Conservation (phyloP, 495 filamentous ascomycete species). For the Letharia columbiana region DNA sequence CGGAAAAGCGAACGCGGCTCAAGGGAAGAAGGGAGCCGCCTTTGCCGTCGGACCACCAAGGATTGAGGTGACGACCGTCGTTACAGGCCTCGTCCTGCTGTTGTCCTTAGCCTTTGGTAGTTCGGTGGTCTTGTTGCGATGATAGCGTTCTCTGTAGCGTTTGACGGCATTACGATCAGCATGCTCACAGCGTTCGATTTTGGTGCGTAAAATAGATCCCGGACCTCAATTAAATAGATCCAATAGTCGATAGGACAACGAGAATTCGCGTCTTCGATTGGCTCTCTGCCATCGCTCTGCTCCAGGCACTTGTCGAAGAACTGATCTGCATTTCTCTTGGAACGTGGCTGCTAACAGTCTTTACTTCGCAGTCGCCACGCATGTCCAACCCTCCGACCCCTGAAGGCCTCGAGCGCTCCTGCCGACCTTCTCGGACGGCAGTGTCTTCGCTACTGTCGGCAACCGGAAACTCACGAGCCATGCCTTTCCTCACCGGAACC, state of each 20-base stretch:
- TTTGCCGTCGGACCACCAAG: conserved; percentile 7
- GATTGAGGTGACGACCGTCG: conserved; percentile 6
- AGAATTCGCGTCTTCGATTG: too few relatives aligned
- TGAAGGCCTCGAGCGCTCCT: not conserved
- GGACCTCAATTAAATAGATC: not conserved
- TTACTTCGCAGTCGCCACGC: not conserved
- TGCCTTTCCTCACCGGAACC: too few relatives aligned
- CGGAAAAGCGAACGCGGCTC: not conserved
- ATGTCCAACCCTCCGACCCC: not conserved
- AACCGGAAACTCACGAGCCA: too few relatives aligned
- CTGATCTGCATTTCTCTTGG: not conserved
- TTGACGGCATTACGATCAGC: conserved; percentile 3
- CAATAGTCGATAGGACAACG: not conserved
- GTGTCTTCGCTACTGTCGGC: too few relatives aligned
- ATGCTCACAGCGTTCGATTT: not conserved
- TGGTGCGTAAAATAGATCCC: not conserved
- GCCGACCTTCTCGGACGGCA: not conserved
- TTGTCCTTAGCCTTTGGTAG: conserved; percentile 15
- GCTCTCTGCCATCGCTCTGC: not conserved
- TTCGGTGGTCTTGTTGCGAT: conserved; percentile 9
- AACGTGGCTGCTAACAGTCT: not conserved
- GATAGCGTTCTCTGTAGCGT: not conserved
- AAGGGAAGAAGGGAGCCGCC: conserved; percentile 11
- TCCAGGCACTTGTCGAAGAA: not conserved
- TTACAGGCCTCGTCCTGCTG: conserved; percentile 12